Base-by-base conservation (phyloP, 768 basidiomycete genomes). In the Omphalotus guepiniiformis region DNA sequence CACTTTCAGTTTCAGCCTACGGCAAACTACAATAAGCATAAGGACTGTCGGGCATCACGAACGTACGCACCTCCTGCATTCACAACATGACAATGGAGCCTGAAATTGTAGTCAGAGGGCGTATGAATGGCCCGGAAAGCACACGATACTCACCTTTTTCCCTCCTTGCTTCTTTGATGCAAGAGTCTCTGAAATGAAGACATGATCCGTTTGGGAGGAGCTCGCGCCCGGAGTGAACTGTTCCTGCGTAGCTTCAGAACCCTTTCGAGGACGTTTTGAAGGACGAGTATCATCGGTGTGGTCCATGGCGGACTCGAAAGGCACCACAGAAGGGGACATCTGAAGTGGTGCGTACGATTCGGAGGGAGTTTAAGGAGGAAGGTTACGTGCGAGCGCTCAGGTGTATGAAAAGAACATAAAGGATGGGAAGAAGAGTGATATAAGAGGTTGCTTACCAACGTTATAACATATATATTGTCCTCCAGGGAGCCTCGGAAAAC, bases 51-150 rank as follows among this genome's bases (percentile, higher is more conserved):
- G n/a, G n/a, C n/a, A n/a, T n/a, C n/a, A n/a, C n/a, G n/a, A n/a
- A n/a, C n/a, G 13, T 9, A 54, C 72, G 56, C 53, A 74, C 79
- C 80, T 70, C 55, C 80, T 66, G 58, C 80, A 83, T 63, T 82
- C 80, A 53, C 79, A 80, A 50, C 80, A 83, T 0, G 80, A 82
- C 18, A 82, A 64, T 21, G 80, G 78, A 28, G 76, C 64, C 74
- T 78, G 39, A 18, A 25, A 16, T 52, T 39, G 36, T 13, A 39
- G 47, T 30, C 32, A 34, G 23, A 7, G 46, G 21, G 32, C 16
- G 11, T 19, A 43, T 32, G 39, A 30, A 42, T 40, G 15, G 22
- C 8, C 37, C 13, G 18, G 9, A 41, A 44, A 38, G 35, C 47
- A 35, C 13, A 48, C 7, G 15, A 38, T 41, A 58, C 63, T 37